A percentile compares a stretch with the other conserved stretches of the same genome.
phyloP scores from a whole-genome alignment of 1,284 basidiomycete genomes.

The Melanopsichium pennsylvanicum region DNA sequence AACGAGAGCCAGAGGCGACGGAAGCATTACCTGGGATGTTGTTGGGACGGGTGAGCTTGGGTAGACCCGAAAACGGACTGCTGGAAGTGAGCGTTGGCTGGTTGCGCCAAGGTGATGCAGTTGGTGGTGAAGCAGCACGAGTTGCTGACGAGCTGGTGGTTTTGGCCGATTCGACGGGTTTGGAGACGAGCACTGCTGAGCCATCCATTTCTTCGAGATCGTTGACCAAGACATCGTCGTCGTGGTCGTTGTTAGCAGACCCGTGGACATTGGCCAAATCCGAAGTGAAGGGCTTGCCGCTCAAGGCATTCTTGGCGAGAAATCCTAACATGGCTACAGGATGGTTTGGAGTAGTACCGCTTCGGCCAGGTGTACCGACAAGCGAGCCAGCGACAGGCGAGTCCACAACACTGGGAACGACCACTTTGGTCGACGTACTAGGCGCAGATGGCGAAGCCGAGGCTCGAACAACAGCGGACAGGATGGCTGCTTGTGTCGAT shows the following conservation, averaged over 20 bases:
- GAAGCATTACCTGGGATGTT: slow-evolving; percentile 4
- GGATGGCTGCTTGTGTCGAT: slow-evolving; percentile 35
- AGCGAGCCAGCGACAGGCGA: slow-evolving; percentile 5
- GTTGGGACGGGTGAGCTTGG: slow-evolving; percentile 30
- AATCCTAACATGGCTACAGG: slow-evolving; percentile 44
- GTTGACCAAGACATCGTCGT: slow-evolving; percentile 33
- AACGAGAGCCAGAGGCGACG: slow-evolving; percentile 27
- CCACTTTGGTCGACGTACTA: slow-evolving; percentile 20
- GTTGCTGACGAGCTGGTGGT: background rate
- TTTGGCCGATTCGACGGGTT: slow-evolving; percentile 5
- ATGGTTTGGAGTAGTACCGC: slow-evolving; percentile 15
- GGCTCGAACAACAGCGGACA: slow-evolving; percentile 43
- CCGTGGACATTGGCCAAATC: background rate
- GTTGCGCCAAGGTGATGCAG: slow-evolving; percentile 38
- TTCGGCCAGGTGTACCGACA: slow-evolving; percentile 12
- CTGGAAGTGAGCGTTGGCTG: slow-evolving; percentile 39
- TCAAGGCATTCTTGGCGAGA: slow-evolving; percentile 38
- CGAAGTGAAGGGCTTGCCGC: slow-evolving; percentile 2
- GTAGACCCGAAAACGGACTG: slow-evolving; percentile 46
- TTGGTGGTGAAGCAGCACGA: background rate
- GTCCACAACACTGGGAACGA: background rate
- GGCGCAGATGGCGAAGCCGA: slow-evolving; percentile 38
- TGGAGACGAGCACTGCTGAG: slow-evolving; percentile 22
- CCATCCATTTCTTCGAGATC: slow-evolving; percentile 18
- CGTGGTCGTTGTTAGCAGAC: background rate